Base-by-base conservation (phyloP, 1,139 yeast species). In the Yamadazyma dushanensis region DNA sequence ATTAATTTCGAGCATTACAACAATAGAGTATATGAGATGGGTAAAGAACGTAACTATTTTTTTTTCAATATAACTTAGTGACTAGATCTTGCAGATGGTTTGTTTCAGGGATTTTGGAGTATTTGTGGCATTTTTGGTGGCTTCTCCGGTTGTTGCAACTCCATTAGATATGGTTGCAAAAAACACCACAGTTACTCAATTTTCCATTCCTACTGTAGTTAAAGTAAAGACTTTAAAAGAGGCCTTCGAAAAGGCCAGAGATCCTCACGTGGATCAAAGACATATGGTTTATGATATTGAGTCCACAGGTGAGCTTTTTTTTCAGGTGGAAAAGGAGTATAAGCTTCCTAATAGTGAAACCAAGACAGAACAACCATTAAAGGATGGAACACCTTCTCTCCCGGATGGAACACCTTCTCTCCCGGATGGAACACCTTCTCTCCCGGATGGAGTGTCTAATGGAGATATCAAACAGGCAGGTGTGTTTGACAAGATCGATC, bases 291-390 rank as follows among this genome's bases (percentile, higher is more conserved):
- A 35, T 26, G 17, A 31, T 26, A 34, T 39, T 32, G 34, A 34
- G 21, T 33, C 39, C 35, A 39, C 38, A 21, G 44, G 41, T 5
- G 35, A 37, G 32, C 27, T 43, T 29, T 36, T 44, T 29, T 38
- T 44, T 35, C 21, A 34, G 26, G 29, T 26, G 5, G 35, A 25
- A 4, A 8, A 18, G 4, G n/a, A 23, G 3, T 13, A 13, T 3
- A 8, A 17, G 13, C 14, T 8, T 4, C 22, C 29, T 8, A 16
- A 22, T 8, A 13, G 16, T 8, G 7, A 9, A 5, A 19, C 35
- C 18, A 16, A 22, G 19, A 13, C 10, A 18, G 30, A 27, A 19
- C 16, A 20, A n/a, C 41, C 38, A 5, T n/a, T 10, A 4, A 25
- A 26, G n/a, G 41, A 37, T 21, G 26, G 22, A 11, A 35, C 34